A percentile compares a stretch with the other conserved stretches of the same genome.
These are phyloP conservation scores for Nigrograna mackinnonii DNA, from an alignment of 2,329 filamentous ascomycete genomes.

Conservation along the genomic window DNA sequence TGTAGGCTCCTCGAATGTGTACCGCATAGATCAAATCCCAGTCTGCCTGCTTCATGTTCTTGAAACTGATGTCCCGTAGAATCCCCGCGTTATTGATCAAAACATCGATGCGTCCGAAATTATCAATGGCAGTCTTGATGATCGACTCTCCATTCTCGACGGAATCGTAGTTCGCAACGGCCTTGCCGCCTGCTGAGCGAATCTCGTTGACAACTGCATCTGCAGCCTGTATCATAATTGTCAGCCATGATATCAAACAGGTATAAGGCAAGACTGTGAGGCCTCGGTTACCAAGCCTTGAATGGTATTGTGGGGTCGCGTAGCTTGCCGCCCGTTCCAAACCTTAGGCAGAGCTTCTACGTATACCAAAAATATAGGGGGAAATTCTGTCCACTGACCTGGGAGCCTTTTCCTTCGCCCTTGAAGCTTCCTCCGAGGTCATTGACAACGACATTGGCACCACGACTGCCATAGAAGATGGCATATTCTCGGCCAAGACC, in stretches of 20 bases:
- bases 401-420: conserved; percentile 84
- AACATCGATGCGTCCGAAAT: conserved; percentile 85
- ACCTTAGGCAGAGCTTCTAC: background rate
- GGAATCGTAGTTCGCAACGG: conserved; percentile 95
- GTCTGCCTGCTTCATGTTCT: conserved; percentile 96
- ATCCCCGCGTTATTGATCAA: conserved; percentile 99
- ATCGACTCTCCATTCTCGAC: conserved; percentile 94
- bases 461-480: conserved; percentile 86
- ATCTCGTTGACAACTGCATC: conserved; percentile 84
- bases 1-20: conserved; percentile 92
- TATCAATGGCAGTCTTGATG: conserved; percentile 83
- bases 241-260: background rate
- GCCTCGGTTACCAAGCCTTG: conserved; percentile 1
- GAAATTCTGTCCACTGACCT: conserved; percentile 60
- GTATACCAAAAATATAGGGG: background rate
- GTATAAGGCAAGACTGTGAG: background rate
- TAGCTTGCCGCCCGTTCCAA: background rate
- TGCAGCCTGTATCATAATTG: conserved; percentile 62
- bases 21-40: conserved; percentile 96
- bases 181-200: conserved; percentile 87
- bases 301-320: conserved; percentile 3
- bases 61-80: conserved; percentile 92
- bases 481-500: conserved; percentile 83
- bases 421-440: conserved; percentile 93
- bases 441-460: conserved; percentile 95